A percentile compares a stretch with the other conserved stretches of the same genome.
Conservation (phyloP, 345 rosid species). For the Camelina neglecta region DNA sequence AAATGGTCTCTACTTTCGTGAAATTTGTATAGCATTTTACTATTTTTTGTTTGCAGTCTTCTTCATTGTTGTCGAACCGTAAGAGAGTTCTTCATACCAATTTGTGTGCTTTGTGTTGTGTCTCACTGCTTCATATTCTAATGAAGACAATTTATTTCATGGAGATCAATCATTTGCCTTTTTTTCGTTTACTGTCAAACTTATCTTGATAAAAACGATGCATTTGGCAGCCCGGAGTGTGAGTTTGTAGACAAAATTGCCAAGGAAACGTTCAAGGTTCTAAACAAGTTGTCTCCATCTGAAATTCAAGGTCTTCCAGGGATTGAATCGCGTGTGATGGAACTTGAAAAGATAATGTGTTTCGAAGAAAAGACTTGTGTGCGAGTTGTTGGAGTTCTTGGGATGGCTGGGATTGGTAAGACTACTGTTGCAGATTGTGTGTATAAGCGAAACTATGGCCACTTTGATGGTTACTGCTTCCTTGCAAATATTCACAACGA, state of each 20-base stretch:
- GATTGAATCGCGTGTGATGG: constrained; percentile 1
- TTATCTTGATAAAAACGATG: not conserved
- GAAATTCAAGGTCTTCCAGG: constrained; percentile 27
- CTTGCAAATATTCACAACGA: constrained; percentile 21
- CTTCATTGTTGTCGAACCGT: not conserved
- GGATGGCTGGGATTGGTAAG: constrained; percentile 44
- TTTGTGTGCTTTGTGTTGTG: not conserved
- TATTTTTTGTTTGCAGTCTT: no score
- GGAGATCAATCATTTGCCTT: not conserved
- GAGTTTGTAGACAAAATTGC: constrained; percentile 37
- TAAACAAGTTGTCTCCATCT: constrained; percentile 35
- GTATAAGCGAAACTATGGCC: constrained; percentile 14
- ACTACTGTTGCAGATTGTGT: constrained; percentile 15
- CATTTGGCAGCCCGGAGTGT: constrained; percentile 34
- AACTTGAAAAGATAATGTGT: not conserved
- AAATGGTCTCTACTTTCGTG: not conserved
- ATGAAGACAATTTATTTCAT: not conserved
- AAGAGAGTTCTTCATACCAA: not conserved
- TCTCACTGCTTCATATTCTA: not conserved
- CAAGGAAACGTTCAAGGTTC: constrained; percentile 25
- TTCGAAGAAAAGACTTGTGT: not conserved
- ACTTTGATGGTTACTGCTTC: constrained; percentile 28
- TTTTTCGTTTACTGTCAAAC: not conserved
- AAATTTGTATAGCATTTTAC: not conserved
- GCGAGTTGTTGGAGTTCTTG: constrained; percentile 38